These are phyloP conservation scores for Suhomyces taliae DNA, from an alignment of 1,139 yeast genomes.

Conservation along the genomic window DNA sequence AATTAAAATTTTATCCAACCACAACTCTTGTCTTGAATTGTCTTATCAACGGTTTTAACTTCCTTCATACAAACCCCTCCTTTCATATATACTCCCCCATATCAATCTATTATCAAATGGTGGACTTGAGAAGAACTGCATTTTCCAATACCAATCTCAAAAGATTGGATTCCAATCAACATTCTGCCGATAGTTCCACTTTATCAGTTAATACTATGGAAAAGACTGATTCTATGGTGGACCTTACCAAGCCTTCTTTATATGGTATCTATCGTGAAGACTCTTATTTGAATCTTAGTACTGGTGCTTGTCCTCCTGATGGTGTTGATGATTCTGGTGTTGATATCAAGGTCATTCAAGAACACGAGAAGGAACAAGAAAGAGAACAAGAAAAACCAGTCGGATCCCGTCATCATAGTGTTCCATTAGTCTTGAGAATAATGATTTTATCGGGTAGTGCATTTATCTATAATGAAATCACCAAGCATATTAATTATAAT, in stretches of 20 bases:
- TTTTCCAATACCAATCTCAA: conserved; percentile 20
- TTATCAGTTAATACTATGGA: conserved; percentile 25
- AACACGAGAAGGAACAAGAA: background rate
- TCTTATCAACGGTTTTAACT: too few relatives aligned
- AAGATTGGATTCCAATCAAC: conserved; percentile 10
- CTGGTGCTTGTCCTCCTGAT: conserved; percentile 1
- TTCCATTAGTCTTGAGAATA: conserved; percentile 24
- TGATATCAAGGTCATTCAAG: conserved; percentile 3
- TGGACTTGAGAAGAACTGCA: conserved; percentile 23
- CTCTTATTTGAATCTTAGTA: conserved; percentile 34
- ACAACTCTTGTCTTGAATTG: too few relatives aligned
- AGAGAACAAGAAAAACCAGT: background rate
- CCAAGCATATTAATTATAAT: conserved; percentile 51
- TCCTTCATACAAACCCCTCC: too few relatives aligned
- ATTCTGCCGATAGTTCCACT: conserved; percentile 12
- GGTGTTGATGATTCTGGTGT: conserved; percentile 2
- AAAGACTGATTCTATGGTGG: conserved; percentile 45
- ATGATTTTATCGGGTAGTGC: conserved; percentile 45
- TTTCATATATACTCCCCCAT: too few relatives aligned
- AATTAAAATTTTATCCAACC: too few relatives aligned
- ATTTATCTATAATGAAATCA: conserved; percentile 49
- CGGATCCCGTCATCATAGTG: background rate
- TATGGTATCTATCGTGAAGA: conserved; percentile 49
- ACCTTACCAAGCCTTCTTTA: conserved; percentile 50
- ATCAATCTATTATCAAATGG: conserved; percentile 12